These are phyloP conservation scores for Populus hybrid DNA, from an alignment of 441 rosid genomes.

Conservation along the genomic window DNA sequence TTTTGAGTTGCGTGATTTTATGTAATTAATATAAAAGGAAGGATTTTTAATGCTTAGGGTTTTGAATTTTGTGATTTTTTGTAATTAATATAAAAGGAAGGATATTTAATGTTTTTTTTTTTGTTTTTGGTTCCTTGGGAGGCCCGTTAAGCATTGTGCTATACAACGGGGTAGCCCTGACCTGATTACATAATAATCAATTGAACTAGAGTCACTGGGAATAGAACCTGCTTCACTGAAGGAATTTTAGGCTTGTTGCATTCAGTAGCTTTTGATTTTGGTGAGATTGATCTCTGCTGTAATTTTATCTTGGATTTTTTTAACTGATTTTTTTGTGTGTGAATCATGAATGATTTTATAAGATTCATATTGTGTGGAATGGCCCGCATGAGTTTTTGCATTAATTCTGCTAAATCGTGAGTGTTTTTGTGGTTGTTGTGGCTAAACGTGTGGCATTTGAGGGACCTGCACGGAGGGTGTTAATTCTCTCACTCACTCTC, in stretches of 20 bases:
- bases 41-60: not conserved
- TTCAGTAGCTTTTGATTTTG: not conserved
- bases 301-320: not conserved
- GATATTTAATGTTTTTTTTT: not conserved
- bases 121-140: not conserved
- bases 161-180: not conserved
- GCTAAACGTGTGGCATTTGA: not conserved
- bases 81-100: not conserved
- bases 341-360: not conserved
- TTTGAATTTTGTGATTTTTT: not conserved
- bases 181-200: too few relatives aligned
- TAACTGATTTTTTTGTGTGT: not conserved
- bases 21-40: not conserved
- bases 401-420: not conserved
- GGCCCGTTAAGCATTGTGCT: not conserved
- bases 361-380: not conserved
- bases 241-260: not conserved
- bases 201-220: too few relatives aligned
- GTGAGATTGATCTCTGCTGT: not conserved
- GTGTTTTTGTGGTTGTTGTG: slow-evolving; percentile 2
- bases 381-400: not conserved
- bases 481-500: not conserved
- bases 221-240: too few relatives aligned
- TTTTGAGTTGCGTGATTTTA: not conserved
- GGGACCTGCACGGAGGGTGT: not conserved